Percentiles rank a stretch among this genome's conserved stretches.
Evolutionary conservation across 768 basidiomycete species (phyloP).

Genomic region (Mycena metata): DNA sequence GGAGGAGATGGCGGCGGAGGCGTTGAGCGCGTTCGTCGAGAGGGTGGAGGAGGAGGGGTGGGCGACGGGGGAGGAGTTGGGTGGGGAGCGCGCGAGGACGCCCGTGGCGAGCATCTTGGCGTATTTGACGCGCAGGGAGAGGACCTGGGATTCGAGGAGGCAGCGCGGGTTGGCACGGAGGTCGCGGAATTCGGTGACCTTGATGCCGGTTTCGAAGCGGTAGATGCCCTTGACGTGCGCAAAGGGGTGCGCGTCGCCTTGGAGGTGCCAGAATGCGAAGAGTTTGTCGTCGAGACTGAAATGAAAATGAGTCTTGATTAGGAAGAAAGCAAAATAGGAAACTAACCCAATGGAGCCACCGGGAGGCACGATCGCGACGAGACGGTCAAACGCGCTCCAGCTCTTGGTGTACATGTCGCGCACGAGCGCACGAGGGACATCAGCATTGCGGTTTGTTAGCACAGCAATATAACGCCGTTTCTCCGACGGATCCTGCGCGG

Average conservation of each 20-base stretch:
- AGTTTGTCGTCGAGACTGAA: conserved; percentile 83
- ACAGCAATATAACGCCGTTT: conserved; percentile 81
- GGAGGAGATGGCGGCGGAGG: conserved; percentile 48
- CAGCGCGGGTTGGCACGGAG: conserved; percentile 91
- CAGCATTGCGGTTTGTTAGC: conserved; percentile 82
- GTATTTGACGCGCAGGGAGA: conserved; percentile 88
- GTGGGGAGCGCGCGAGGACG: conserved; percentile 60
- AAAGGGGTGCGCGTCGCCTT: conserved; percentile 81
- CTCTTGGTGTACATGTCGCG: conserved; percentile 94
- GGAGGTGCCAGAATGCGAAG: conserved; percentile 90
- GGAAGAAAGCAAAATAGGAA: conserved; percentile 8
- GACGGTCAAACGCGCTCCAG: conserved; percentile 92
- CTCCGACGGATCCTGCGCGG: conserved; percentile 82
- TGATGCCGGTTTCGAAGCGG: conserved; percentile 90
- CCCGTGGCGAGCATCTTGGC: conserved; percentile 79
- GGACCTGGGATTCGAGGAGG: conserved; percentile 84
- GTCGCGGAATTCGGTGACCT: conserved; percentile 90
- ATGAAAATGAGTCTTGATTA: conserved; percentile 8
- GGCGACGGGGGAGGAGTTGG: conserved; percentile 13
- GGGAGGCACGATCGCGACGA: conserved; percentile 91
- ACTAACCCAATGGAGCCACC: conserved; percentile 89
- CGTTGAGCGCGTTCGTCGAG: conserved; percentile 17
- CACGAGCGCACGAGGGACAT: conserved; percentile 86
- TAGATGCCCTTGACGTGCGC: conserved; percentile 88
- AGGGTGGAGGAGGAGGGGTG: conserved; percentile 39